Base-by-base conservation (phyloP, 495 filamentous ascomycete genomes). In the Penicillium soppii region DNA sequence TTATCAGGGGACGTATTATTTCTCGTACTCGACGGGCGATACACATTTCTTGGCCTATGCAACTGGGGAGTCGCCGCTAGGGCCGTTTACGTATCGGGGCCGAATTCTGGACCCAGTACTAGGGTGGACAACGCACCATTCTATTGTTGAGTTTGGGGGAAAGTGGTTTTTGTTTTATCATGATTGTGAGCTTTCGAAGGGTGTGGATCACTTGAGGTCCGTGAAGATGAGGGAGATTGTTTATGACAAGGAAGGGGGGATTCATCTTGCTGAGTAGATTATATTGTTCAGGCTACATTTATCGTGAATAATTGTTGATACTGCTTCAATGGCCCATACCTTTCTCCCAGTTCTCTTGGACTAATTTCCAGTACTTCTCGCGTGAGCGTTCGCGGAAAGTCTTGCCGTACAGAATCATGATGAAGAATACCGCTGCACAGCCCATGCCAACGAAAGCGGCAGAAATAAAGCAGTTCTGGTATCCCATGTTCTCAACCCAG, bases 61-160 rank as follows among this genome's bases (percentile, higher is more conserved):
- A 4, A 75, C 70, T 21, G 79, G 85, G 2, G 65, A 74, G 5
- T 79, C 63, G 54, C 85, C 86, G 7, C 66, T 80, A 19, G 87
- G 87, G 2, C 87, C 86, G 12, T 90, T 89, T 57, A 84, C 78
- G 13, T 90, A 88, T 48, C 76, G 73, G 6, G 86, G 86, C 2
- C 66, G 81, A 30, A 85, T 90, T 51, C 64, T 90, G 43, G 85
- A 90, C 73, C 87, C 86, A 2, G 87, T 89, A 52, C 58, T 85
- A 3, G 86, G 87, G 5, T 90, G 87, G 87, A 90, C 87, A 38
- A 90, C 87, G 47, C 86, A 89, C 71, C 86, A 89, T 68, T 85
- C 81, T n/a, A 84, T 90, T 57, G 83, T 81, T 22, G 85, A 89
- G 74, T 87, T 83, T 58, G 56, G 79, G 68, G 84, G 77, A 4